Evolutionary conservation across 169 alveolate species (phyloP).

Genomic region (Theileria orientalis): DNA sequence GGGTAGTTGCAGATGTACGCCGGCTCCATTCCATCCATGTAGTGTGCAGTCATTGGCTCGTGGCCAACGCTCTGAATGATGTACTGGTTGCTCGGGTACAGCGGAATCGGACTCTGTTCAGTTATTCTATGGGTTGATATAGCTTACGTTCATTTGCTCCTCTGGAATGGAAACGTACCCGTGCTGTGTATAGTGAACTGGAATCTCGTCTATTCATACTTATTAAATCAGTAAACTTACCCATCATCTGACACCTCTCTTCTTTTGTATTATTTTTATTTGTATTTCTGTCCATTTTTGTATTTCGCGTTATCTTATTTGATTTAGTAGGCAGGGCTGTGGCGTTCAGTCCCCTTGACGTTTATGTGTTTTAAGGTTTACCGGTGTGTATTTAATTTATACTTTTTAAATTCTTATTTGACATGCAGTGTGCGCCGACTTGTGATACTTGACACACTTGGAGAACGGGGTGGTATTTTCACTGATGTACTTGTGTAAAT

Average conservation of each 20-base stretch:
- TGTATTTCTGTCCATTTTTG: slow-evolving; percentile 2
- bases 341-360: background rate
- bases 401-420: slow-evolving; percentile 1
- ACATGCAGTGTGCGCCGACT: background rate
- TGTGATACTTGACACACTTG: slow-evolving; percentile 12
- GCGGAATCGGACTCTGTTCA: background rate
- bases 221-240: slow-evolving; percentile 1
- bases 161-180: background rate
- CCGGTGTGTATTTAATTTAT: background rate
- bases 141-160: background rate
- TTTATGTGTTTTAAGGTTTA: background rate
- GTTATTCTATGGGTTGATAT: background rate
- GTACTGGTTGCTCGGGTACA: slow-evolving; percentile 21
- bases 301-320: no score
- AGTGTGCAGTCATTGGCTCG: slow-evolving; percentile 30
- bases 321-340: no score
- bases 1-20: slow-evolving; percentile 20
- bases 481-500: background rate
- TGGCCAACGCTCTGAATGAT: slow-evolving; percentile 35
- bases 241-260: slow-evolving; percentile 6
- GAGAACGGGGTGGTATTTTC: background rate
- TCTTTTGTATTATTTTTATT: background rate
- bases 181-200: background rate
- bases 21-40: slow-evolving; percentile 48
- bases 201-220: background rate